Conservation (phyloP, 1,284 basidiomycete genomes). For the Ceratobasidium sp. region DNA sequence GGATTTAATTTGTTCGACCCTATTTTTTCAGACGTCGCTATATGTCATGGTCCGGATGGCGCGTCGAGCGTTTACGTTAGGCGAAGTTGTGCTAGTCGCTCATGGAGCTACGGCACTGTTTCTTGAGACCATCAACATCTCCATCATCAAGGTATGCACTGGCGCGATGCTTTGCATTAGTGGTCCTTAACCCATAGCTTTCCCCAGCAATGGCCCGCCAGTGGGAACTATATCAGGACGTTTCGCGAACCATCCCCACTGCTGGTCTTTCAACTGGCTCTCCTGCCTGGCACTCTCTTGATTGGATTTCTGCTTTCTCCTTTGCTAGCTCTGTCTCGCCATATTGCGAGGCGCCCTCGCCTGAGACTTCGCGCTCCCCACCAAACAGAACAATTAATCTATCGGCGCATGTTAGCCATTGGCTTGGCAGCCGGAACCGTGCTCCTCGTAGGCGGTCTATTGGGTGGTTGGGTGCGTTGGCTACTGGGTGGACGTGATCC, state of each 20-base stretch:
- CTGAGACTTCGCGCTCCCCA: conserved; percentile 88
- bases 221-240: conserved; percentile 88
- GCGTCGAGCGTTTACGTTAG: conserved; percentile 91
- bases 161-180: conserved; percentile 38
- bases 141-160: conserved; percentile 73
- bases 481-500: conserved; percentile 84
- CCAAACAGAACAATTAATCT: conserved; percentile 72
- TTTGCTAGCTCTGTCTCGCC: conserved; percentile 88
- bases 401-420: conserved; percentile 83
- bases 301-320: conserved; percentile 95
- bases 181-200: conserved; percentile 8
- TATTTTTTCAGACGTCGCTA: conserved; percentile 90
- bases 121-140: conserved; percentile 85
- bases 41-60: conserved; percentile 91
- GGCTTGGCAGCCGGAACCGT: conserved; percentile 84
- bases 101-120: conserved; percentile 87
- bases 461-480: conserved; percentile 93
- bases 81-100: conserved; percentile 87
- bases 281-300: conserved; percentile 91
- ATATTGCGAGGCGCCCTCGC: conserved; percentile 89
- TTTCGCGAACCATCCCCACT: conserved; percentile 93
- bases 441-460: conserved; percentile 81
- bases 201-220: conserved; percentile 73
- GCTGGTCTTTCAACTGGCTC: conserved; percentile 88
- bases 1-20: conserved; percentile 75